Conservation (phyloP, 2,329 filamentous ascomycete genomes). For the Pseudonectria foliicola region DNA sequence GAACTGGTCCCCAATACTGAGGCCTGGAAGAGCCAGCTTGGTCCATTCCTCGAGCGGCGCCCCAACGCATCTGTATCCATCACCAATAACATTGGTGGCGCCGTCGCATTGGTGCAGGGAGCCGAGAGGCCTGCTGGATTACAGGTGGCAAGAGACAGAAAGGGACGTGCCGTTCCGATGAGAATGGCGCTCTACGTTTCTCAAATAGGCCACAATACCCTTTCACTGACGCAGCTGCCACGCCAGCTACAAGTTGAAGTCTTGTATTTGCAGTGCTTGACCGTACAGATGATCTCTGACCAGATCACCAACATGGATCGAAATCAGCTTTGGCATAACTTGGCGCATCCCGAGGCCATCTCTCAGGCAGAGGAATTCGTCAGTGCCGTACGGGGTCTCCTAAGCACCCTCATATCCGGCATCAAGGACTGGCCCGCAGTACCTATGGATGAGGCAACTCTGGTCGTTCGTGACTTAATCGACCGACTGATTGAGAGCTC, state of each 20-base stretch:
- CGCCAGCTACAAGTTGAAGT: slow-evolving; percentile 40
- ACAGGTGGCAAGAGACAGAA: slow-evolving; percentile 50
- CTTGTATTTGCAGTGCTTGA: slow-evolving; percentile 44
- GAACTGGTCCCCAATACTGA: slow-evolving; percentile 56
- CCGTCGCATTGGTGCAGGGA: slow-evolving; percentile 53
- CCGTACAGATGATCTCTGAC: slow-evolving; percentile 45
- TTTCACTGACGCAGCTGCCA: slow-evolving; percentile 34
- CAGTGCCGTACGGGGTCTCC: slow-evolving; percentile 30
- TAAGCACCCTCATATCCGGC: slow-evolving; percentile 28
- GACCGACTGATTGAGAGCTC: slow-evolving; percentile 38
- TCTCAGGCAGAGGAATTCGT: slow-evolving; percentile 38
- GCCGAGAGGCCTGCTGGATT: slow-evolving; percentile 17
- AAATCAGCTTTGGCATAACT: slow-evolving; percentile 40
- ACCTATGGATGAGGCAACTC: slow-evolving; percentile 25
- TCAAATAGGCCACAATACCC: slow-evolving; percentile 43
- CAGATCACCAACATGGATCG: slow-evolving; percentile 41
- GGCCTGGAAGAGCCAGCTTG: slow-evolving; percentile 61
- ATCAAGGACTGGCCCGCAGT: slow-evolving; percentile 33
- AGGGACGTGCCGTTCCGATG: slow-evolving; percentile 64
- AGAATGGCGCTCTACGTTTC: slow-evolving; percentile 68
- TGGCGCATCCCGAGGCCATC: slow-evolving; percentile 29
- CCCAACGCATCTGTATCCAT: slow-evolving; percentile 63
- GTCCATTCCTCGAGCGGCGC: slow-evolving; percentile 39
- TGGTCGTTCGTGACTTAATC: slow-evolving; percentile 35
- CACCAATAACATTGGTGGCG: slow-evolving; percentile 64